phyloP scores from a whole-genome alignment of 768 basidiomycete genomes.

The Auricularia cornea region DNA sequence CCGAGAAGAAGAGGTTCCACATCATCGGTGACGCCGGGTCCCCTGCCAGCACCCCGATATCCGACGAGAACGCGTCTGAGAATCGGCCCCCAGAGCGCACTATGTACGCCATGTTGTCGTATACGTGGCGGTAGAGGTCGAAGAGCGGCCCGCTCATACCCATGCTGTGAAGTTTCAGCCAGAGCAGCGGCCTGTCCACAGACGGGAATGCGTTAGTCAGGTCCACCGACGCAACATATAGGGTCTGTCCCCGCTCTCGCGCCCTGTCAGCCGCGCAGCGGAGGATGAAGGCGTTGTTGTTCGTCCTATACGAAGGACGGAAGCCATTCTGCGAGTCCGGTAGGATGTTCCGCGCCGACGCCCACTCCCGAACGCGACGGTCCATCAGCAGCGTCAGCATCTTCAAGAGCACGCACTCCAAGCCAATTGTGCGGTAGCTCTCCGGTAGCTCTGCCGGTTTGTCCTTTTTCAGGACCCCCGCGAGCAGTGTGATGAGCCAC shows the following conservation, averaged over 20 bases:
- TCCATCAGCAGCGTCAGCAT: conserved; percentile 19
- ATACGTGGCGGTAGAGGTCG: conserved; percentile 21
- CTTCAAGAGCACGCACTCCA: conserved; percentile 23
- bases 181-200: conserved; percentile 5
- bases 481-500: conserved; percentile 11
- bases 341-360: conserved; percentile 9
- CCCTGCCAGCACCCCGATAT: conserved; percentile 12
- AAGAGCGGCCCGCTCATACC: conserved; percentile 18
- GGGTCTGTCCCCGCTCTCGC: conserved; percentile 5
- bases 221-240: conserved; percentile 18
- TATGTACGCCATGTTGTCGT: conserved; percentile 15
- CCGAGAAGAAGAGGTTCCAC: conserved; percentile 10
- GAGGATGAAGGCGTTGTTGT: conserved; percentile 12
- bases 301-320: conserved; percentile 16
- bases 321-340: conserved; percentile 21
- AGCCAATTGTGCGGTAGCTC: conserved; percentile 20
- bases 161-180: conserved; percentile 8
- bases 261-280: conserved; percentile 17
- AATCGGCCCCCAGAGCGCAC: conserved; percentile 6
- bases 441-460: conserved; percentile 13
- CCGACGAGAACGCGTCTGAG: conserved; percentile 5
- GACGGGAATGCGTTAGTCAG: conserved; percentile 12
- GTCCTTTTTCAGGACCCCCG: conserved; percentile 14
- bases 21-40: conserved; percentile 14
- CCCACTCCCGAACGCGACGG: conserved; percentile 10